These are phyloP conservation scores for Erigeron canadensis DNA, from an alignment of 129 eudicot species.

Conservation along the genomic window DNA sequence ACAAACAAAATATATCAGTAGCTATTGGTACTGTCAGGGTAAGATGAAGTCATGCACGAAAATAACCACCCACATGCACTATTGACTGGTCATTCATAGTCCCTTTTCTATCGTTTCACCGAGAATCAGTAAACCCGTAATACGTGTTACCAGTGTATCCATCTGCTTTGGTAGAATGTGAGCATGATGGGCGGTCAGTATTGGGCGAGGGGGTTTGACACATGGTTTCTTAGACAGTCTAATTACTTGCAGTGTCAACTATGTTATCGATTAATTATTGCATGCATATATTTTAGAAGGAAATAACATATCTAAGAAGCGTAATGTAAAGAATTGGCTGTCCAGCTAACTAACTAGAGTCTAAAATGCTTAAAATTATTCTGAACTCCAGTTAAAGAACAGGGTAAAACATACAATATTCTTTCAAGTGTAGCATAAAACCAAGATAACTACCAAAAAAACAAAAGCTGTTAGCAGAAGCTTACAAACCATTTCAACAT, in stretches of 20 bases:
- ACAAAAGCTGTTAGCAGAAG: constrained; percentile 16
- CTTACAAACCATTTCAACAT: constrained; percentile 85
- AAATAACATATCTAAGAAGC: not conserved
- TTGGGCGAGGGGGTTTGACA: too few relatives aligned
- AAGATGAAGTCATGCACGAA: constrained; percentile 4
- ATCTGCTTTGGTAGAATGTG: too few relatives aligned
- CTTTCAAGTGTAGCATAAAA: constrained; percentile 10
- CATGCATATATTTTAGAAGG: not conserved
- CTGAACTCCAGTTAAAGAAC: constrained; percentile 11
- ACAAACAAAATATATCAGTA: not conserved
- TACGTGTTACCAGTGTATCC: too few relatives aligned
- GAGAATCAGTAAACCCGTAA: too few relatives aligned
- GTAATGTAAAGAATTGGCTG: constrained; percentile 14
- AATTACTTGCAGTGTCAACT: too few relatives aligned
- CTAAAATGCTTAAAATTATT: not conserved
- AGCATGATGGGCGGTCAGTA: too few relatives aligned
- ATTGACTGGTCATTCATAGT: not conserved
- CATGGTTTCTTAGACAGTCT: too few relatives aligned
- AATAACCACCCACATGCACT: not conserved
- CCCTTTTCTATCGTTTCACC: not conserved
- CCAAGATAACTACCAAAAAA: constrained; percentile 23
- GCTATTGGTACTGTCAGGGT: not conserved
- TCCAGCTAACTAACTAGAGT: not conserved
- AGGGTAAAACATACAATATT: not conserved
- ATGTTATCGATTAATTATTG: not conserved